Base-by-base conservation (phyloP, 257 asterid species). In the Rauvolfia tetraphylla region DNA sequence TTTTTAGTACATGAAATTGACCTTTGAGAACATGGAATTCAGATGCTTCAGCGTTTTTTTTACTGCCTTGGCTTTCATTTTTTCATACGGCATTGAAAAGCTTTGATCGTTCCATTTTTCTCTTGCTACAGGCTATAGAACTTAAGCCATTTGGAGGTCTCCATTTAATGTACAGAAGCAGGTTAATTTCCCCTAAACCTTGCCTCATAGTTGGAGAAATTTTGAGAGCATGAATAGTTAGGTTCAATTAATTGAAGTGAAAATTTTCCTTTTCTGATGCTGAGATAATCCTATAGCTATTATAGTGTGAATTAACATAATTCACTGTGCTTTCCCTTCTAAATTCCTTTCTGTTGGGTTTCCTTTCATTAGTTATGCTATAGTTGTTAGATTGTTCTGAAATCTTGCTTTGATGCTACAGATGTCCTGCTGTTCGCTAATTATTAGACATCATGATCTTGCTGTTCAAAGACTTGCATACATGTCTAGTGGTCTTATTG, bases 61-160 rank as follows among this genome's bases (percentile, higher is more conserved):
- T 31, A 44, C 25, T 70, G 27, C 41, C 41, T 49, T 36, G 38
- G 10, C 22, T 39, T 51, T 38, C 44, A 67, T 31, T 39, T 67
- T 67, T 2, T 23, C 13, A 15, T 38, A 22, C 38, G 71, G 51
- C n/a, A 38, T 18, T 8, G 18, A 68, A 44, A 20, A 74, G 48
- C 71, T 59, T 42, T 76, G 78, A 81, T 79, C 46, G 62, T 76
- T 62, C 63, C 73, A 75, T 73, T 75, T 67, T 12, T 44, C 68
- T 67, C 44, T 74, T 61, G 65, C 56, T 86, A 86, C 93, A 94
- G 98, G 98, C 95, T 62, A 78, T 95, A 48, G 92, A 85, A 81
- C 89, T 93, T 76, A 85, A 85, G 67, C 94, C 97, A 29, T 88
- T 90, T 84, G 97, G 95, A 72, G 96, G 97, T 29, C 73, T 86